phyloP scores from a whole-genome alignment of 805 yeast genomes.

The Candida sakaeoensis region DNA sequence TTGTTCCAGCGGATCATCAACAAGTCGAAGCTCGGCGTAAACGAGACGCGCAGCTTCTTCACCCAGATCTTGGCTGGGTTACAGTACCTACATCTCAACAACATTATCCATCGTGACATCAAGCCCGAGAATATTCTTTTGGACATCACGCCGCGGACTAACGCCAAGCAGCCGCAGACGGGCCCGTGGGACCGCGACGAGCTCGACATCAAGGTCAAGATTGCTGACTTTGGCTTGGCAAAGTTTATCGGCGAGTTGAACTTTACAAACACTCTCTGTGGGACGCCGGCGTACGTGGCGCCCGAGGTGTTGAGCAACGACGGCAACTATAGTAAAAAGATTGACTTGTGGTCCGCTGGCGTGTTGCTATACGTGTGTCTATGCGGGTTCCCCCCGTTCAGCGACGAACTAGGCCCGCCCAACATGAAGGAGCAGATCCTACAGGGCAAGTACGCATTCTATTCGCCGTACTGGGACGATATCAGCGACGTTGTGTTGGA shows the following conservation, averaged over 20 bases:
- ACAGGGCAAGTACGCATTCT: conserved; percentile 65
- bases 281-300: conserved; percentile 85
- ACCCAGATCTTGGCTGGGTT: conserved; percentile 42
- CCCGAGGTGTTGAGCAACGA: conserved; percentile 66
- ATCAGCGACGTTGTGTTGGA: conserved; percentile 64
- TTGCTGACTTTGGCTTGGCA: conserved; percentile 79
- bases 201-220: conserved; percentile 61
- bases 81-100: conserved; percentile 34
- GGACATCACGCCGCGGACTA: conserved; percentile 46
- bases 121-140: conserved; percentile 43
- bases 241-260: conserved; percentile 67
- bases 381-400: conserved; percentile 83
- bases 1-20: conserved; percentile 66
- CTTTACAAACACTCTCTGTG: conserved; percentile 76
- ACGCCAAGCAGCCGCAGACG: conserved; percentile 25
- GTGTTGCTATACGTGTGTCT: conserved; percentile 73
- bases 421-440: conserved; percentile 71
- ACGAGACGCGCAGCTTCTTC: conserved; percentile 60
- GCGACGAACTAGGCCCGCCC: conserved; percentile 80
- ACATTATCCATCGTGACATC: conserved; percentile 43
- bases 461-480: conserved; percentile 76
- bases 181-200: conserved; percentile 64
- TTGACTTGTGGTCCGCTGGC: conserved; percentile 82
- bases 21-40: conserved; percentile 57
- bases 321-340: conserved; percentile 62